A percentile compares a stretch with the other conserved stretches of the same genome.
Evolutionary conservation across 305 asterid species (phyloP).

Genomic region (Fraxinus ornus): DNA sequence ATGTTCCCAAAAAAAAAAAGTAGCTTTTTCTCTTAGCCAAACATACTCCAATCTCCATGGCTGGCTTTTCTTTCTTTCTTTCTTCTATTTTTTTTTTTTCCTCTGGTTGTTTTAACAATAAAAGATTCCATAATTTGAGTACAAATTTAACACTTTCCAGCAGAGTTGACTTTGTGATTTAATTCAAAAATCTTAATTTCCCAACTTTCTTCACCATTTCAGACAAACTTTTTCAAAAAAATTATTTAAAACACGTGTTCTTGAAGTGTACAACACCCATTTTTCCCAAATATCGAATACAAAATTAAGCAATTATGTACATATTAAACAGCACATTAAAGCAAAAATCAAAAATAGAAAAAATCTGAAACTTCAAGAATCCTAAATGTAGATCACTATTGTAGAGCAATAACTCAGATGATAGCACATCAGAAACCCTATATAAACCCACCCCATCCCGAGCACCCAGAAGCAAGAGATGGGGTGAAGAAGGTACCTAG

Average conservation of each 20-base stretch:
- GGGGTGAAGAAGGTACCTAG: conserved; percentile 43
- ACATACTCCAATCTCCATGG: background rate
- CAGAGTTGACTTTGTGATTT: background rate
- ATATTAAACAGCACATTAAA: conserved; percentile 16
- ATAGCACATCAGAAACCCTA: background rate
- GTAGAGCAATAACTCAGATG: background rate
- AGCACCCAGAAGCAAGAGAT: background rate
- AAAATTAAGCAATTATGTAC: conserved; percentile 1
- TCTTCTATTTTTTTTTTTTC: no score
- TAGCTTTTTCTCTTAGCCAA: background rate
- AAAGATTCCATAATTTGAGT: background rate
- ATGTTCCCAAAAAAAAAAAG: background rate
- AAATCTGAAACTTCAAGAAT: background rate
- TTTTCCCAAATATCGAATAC: background rate
- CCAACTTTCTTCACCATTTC: background rate
- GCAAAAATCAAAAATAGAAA: background rate
- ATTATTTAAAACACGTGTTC: background rate
- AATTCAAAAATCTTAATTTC: background rate
- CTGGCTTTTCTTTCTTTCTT: background rate
- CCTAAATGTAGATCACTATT: conserved; percentile 20
- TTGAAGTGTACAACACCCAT: background rate
- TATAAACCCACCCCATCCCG: background rate
- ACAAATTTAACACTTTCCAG: background rate
- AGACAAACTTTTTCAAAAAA: background rate
- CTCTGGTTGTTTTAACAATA: background rate